These are phyloP conservation scores for Aschersonia sp. DNA, from an alignment of 2,329 filamentous ascomycete species.

Conservation along the genomic window DNA sequence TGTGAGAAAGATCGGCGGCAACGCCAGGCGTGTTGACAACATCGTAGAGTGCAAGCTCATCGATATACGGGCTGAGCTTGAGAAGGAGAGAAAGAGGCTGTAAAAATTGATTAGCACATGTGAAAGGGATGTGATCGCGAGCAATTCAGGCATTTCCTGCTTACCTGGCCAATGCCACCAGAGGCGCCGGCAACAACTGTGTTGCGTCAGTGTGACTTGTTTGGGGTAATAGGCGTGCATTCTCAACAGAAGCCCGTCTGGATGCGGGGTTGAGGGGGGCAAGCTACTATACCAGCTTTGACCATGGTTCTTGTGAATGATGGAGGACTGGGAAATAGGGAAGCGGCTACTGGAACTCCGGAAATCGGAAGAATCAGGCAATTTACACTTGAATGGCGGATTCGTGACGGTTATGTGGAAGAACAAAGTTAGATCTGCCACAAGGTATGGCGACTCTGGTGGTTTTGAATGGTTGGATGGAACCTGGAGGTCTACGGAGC, in stretches of 20 bases:
- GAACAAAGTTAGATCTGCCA: too few relatives aligned
- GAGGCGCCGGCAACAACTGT: conserved; percentile 82
- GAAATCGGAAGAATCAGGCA: too few relatives aligned
- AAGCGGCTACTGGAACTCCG: too few relatives aligned
- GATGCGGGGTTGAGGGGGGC: conserved; percentile 11
- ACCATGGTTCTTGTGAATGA: conserved; percentile 29
- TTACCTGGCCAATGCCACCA: conserved; percentile 95
- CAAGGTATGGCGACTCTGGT: too few relatives aligned
- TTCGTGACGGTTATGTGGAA: too few relatives aligned
- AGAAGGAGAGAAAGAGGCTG: conserved; percentile 92
- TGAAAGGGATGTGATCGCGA: not conserved
- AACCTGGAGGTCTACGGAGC: not conserved
- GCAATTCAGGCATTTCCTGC: conserved; percentile 7
- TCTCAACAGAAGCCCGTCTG: not conserved
- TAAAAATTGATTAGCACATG: conserved; percentile 7
- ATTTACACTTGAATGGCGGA: too few relatives aligned
- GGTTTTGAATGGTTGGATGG: not conserved
- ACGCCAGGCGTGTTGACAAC: conserved; percentile 97
- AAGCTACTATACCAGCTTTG: conserved; percentile 38
- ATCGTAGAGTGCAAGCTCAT: conserved; percentile 96
- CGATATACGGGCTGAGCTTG: conserved; percentile 76
- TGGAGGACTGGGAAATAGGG: not conserved
- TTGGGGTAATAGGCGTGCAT: not conserved
- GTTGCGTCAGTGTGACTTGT: not conserved
- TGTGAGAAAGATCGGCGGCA: conserved; percentile 91